Evolutionary conservation across 1,284 basidiomycete species (phyloP).

Genomic region (Apiotrichum sp.): DNA sequence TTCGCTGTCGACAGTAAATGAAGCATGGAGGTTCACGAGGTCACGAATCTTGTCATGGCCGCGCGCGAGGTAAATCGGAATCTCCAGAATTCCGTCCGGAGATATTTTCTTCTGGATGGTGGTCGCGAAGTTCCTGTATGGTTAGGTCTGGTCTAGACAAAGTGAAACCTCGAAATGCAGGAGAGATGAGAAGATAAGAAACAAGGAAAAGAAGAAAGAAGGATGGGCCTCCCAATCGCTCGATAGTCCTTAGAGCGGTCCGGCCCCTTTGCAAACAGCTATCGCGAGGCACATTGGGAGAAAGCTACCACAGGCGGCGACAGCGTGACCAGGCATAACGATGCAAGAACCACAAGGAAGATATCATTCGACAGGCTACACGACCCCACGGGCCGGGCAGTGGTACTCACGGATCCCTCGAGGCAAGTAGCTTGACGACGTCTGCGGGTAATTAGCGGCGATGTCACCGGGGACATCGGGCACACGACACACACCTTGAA

Average conservation of each 20-base stretch:
- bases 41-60: slow-evolving; percentile 32
- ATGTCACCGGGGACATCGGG: neutral
- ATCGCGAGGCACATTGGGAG: too few relatives aligned
- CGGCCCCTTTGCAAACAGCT: too few relatives aligned
- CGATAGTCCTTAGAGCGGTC: too few relatives aligned
- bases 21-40: slow-evolving; percentile 20
- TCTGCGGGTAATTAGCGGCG: slow-evolving; percentile 5
- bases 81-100: slow-evolving; percentile 23
- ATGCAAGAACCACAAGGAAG: too few relatives aligned
- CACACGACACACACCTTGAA: slow-evolving; percentile 8
- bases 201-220: too few relatives aligned
- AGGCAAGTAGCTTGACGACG: slow-evolving; percentile 25
- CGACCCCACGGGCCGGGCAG: neutral
- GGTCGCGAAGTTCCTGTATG: too few relatives aligned
- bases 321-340: too few relatives aligned
- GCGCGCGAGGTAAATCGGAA: slow-evolving; percentile 13
- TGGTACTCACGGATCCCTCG: slow-evolving; percentile 31
- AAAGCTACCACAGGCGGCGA: too few relatives aligned
- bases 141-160: too few relatives aligned
- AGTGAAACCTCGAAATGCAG: too few relatives aligned
- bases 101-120: slow-evolving; percentile 34
- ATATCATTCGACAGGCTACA: slow-evolving; percentile 6
- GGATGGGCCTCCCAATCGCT: too few relatives aligned
- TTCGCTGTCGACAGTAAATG: slow-evolving; percentile 16
- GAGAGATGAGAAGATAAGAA: too few relatives aligned